Conservation (phyloP, 164 flowering plant genomes). For the Chimonanthus praecox region DNA sequence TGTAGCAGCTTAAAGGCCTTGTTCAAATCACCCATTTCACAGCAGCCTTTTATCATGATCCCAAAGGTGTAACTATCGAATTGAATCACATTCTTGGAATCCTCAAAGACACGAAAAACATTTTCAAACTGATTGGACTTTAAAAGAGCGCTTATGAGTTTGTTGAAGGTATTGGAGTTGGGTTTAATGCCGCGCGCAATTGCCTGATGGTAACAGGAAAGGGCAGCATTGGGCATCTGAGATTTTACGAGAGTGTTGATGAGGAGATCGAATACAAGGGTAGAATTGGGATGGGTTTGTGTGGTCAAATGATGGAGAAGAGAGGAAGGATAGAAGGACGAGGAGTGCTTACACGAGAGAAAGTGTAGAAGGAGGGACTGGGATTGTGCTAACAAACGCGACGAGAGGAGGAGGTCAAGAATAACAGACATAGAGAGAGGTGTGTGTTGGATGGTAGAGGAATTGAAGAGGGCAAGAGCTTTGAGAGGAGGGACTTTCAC, state of each 20-base stretch:
- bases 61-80: constrained; percentile 58
- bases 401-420: constrained; percentile 40
- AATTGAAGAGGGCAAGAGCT: constrained; percentile 47
- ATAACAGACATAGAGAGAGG: constrained; percentile 29
- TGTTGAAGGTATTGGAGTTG: constrained; percentile 36
- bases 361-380: constrained; percentile 38
- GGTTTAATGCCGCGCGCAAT: constrained; percentile 28
- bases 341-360: constrained; percentile 30
- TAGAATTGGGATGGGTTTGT: constrained; percentile 7
- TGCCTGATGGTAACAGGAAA: constrained; percentile 41
- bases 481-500: constrained; percentile 56
- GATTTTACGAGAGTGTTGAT: constrained; percentile 36
- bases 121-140: constrained; percentile 28
- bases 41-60: constrained; percentile 62
- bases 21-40: constrained; percentile 39
- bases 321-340: constrained; percentile 29
- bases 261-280: constrained; percentile 32
- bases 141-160: constrained; percentile 28
- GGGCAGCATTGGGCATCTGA: constrained; percentile 29
- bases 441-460: constrained; percentile 34
- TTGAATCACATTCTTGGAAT: constrained; percentile 16
- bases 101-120: constrained; percentile 41
- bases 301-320: constrained; percentile 28
- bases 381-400: constrained; percentile 30
- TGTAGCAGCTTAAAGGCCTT: constrained; percentile 43